phyloP scores from a whole-genome alignment of 1,284 basidiomycete species.

The Tetrapyrgos nigripes region DNA sequence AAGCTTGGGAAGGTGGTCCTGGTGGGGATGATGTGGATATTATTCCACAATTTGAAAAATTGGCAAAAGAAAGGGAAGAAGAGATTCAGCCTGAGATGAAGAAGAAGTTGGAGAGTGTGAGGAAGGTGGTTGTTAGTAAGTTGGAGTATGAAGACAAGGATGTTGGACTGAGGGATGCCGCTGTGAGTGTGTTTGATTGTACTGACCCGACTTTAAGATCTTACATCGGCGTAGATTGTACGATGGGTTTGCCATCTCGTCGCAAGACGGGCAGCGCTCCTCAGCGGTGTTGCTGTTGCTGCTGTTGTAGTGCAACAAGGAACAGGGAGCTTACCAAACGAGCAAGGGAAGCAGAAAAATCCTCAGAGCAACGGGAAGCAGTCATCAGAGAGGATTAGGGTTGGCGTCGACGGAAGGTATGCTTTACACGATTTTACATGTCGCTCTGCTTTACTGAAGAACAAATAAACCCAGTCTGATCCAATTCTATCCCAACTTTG shows the following conservation, averaged over 20 bases:
- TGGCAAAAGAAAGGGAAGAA: constrained; percentile 5
- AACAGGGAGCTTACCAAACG: constrained; percentile 51
- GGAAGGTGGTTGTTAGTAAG: constrained; percentile 64
- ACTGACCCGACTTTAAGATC: constrained; percentile 88
- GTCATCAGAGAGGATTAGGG: constrained; percentile 57
- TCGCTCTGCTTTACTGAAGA: too few relatives aligned
- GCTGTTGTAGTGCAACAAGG: constrained; percentile 87
- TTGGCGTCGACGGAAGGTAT: constrained; percentile 92
- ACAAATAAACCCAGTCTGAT: constrained; percentile 71
- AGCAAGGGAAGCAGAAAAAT: constrained; percentile 43
- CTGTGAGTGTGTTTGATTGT: constrained; percentile 42
- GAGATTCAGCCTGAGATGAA: constrained; percentile 42
- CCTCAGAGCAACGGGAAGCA: constrained; percentile 47
- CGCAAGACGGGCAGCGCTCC: constrained; percentile 80
- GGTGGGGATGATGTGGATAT: constrained; percentile 25
- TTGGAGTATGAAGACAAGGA: constrained; percentile 62
- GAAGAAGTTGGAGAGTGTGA: constrained; percentile 56
- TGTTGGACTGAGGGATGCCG: constrained; percentile 71
- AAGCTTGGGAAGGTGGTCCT: constrained; percentile 73
- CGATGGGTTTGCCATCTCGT: constrained; percentile 85
- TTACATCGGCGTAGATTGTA: constrained; percentile 68
- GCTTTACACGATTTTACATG: constrained; percentile 21
- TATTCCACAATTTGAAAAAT: constrained; percentile 40
- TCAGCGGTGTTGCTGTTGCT: constrained; percentile 90
- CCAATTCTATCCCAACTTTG: constrained; percentile 90